A percentile compares a stretch with the other conserved stretches of the same genome.
Evolutionary conservation across 1,139 yeast genomes (phyloP).

Genomic region (Pichia sorboxylosa): DNA sequence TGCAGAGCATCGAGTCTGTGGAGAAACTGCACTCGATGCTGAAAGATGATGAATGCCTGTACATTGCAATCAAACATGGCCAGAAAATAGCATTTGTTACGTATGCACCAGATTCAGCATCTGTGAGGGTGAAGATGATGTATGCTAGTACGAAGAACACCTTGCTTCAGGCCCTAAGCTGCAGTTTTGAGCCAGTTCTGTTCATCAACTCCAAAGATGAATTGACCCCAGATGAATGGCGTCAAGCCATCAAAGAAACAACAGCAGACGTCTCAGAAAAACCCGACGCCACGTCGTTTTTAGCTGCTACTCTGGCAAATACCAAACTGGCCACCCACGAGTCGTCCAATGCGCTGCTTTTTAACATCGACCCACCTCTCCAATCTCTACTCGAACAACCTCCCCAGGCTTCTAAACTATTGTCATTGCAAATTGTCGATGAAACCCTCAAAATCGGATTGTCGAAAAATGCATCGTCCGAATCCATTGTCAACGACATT

Average conservation of each 20-base stretch:
- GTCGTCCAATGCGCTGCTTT: constrained; percentile 17
- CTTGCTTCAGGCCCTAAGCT: constrained; percentile 53
- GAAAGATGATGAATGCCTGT: constrained; percentile 44
- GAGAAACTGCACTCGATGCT: constrained; percentile 30
- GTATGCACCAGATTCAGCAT: constrained; percentile 79
- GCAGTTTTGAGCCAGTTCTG: constrained; percentile 41
- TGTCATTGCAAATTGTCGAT: constrained; percentile 1
- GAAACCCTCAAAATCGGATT: constrained; percentile 8
- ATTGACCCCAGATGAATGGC: constrained; percentile 40
- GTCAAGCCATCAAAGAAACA: constrained; percentile 31
- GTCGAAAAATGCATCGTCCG: not conserved
- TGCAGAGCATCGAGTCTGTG: too few species aligned
- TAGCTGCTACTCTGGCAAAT: constrained; percentile 1
- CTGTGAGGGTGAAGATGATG: constrained; percentile 78
- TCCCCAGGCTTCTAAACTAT: not conserved
- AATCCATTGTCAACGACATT: not conserved
- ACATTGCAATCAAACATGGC: constrained; percentile 40
- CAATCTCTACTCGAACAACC: not conserved
- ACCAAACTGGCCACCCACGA: constrained; percentile 11
- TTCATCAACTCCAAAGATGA: constrained; percentile 53
- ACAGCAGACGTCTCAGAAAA: constrained; percentile 46
- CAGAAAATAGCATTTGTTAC: constrained; percentile 45
- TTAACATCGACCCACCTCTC: constrained; percentile 3
- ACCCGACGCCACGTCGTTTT: constrained; percentile 9
- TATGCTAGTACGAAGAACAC: constrained; percentile 86